Evolutionary conservation across 805 yeast genomes (phyloP).

Genomic region (Saturnispora bothae): DNA sequence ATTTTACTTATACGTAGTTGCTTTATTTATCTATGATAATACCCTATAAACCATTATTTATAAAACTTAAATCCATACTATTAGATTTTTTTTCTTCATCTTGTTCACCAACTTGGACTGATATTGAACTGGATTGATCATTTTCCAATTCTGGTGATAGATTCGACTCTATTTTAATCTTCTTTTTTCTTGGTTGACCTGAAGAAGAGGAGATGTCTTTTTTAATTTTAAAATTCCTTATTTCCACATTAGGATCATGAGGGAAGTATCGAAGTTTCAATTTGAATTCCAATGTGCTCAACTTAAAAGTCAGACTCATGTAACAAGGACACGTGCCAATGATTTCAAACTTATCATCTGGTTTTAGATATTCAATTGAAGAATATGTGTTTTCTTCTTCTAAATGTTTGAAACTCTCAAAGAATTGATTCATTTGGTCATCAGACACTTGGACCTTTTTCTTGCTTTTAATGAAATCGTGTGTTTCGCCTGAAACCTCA

Average conservation of each 20-base stretch:
- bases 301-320: slow-evolving; percentile 5
- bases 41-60: slow-evolving; percentile 2
- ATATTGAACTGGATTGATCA: neutral
- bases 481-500: slow-evolving; percentile 2
- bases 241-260: slow-evolving; percentile 1
- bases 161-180: neutral
- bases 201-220: neutral
- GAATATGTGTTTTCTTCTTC: slow-evolving; percentile 3
- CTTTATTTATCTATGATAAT: slow-evolving; percentile 3
- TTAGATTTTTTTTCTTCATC: neutral
- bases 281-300: slow-evolving; percentile 8
- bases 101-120: neutral
- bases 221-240: neutral
- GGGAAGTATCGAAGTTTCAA: slow-evolving; percentile 6
- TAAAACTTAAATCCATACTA: slow-evolving; percentile 2
- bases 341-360: slow-evolving; percentile 4
- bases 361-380: slow-evolving; percentile 6
- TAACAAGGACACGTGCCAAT: slow-evolving; percentile 6
- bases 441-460: neutral
- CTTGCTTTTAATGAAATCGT: neutral
- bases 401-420: slow-evolving; percentile 5
- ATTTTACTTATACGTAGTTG: slow-evolving; percentile 1
- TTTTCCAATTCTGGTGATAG: too few species aligned
- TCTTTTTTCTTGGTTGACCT: neutral
- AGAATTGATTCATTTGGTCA: slow-evolving; percentile 4